These are phyloP conservation scores for Coccinonectria pachysandricola DNA, from an alignment of 2,329 filamentous ascomycete genomes.

Conservation along the genomic window DNA sequence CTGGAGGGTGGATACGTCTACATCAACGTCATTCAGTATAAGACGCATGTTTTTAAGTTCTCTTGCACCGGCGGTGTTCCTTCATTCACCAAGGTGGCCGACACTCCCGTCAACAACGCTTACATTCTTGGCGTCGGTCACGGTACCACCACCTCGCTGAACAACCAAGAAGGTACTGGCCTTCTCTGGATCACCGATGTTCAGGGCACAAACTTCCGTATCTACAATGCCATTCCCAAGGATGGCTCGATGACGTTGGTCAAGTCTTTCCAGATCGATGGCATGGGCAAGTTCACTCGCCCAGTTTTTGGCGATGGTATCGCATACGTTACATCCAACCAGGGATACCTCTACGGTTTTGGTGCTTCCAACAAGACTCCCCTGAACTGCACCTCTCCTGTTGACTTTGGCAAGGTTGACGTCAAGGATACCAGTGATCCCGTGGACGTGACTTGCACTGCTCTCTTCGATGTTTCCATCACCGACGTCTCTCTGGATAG, in stretches of 20 bases:
- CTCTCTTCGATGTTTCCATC: conserved; percentile 33
- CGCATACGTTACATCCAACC: conserved; percentile 42
- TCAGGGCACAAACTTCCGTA: conserved; percentile 39
- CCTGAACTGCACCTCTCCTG: conserved; percentile 40
- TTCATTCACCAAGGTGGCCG: conserved; percentile 42
- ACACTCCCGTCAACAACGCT: conserved; percentile 38
- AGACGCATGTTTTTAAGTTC: conserved; percentile 48
- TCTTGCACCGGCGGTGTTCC: conserved; percentile 40
- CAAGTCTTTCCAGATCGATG: conserved; percentile 39
- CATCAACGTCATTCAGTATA: conserved; percentile 41
- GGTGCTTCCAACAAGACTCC: conserved; percentile 44
- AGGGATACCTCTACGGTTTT: conserved; percentile 43
- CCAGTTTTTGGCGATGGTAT: conserved; percentile 48
- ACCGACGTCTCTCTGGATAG: conserved; percentile 25
- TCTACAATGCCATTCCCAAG: conserved; percentile 41
- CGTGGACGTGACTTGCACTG: conserved; percentile 35
- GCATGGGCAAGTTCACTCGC: conserved; percentile 45
- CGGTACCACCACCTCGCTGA: conserved; percentile 44
- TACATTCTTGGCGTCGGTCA: conserved; percentile 46
- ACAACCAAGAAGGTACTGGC: conserved; percentile 42
- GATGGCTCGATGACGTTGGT: conserved; percentile 36
- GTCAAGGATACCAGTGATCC: conserved; percentile 23
- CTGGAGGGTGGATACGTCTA: conserved; percentile 39
- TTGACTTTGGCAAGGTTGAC: conserved; percentile 36
- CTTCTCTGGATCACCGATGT: conserved; percentile 48